Percentiles rank a stretch among this genome's conserved stretches.
phyloP scores from a whole-genome alignment of 768 basidiomycete genomes.

The Boletus sp. region DNA sequence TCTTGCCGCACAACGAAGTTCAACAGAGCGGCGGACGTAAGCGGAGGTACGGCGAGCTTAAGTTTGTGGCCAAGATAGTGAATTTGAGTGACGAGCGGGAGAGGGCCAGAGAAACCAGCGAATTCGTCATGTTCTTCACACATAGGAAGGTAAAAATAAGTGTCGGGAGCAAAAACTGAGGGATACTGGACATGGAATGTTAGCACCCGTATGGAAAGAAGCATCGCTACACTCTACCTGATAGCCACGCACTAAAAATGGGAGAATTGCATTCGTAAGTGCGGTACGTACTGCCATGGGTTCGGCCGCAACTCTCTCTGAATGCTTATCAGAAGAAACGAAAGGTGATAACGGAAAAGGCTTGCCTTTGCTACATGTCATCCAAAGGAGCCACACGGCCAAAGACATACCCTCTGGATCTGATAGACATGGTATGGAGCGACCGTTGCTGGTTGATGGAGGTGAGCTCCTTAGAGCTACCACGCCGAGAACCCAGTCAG shows the following conservation, averaged over 20 bases:
- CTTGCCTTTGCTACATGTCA: conserved; percentile 40
- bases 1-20: conserved; percentile 37
- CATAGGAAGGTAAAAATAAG: conserved; percentile 42
- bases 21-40: conserved; percentile 40
- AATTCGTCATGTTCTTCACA: conserved; percentile 24
- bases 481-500: conserved; percentile 24
- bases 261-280: conserved; percentile 34
- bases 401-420: conserved; percentile 39
- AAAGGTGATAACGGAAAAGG: neutral
- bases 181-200: conserved; percentile 34
- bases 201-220: neutral
- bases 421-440: conserved; percentile 17
- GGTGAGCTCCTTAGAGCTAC: conserved; percentile 9
- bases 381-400: conserved; percentile 46
- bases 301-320: conserved; percentile 36
- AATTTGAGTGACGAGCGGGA: conserved; percentile 32
- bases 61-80: conserved; percentile 42
- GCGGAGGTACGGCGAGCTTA: conserved; percentile 38
- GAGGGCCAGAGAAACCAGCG: conserved; percentile 31
- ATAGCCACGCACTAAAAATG: conserved; percentile 41
- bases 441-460: neutral
- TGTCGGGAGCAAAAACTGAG: conserved; percentile 42
- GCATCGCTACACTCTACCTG: conserved; percentile 28
- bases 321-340: conserved; percentile 11
- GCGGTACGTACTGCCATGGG: conserved; percentile 21